Evolutionary conservation across 1,139 yeast species (phyloP), one percentile per base, ranked within the genome.

Genomic region (Yamadazyma triangularis): DNA sequence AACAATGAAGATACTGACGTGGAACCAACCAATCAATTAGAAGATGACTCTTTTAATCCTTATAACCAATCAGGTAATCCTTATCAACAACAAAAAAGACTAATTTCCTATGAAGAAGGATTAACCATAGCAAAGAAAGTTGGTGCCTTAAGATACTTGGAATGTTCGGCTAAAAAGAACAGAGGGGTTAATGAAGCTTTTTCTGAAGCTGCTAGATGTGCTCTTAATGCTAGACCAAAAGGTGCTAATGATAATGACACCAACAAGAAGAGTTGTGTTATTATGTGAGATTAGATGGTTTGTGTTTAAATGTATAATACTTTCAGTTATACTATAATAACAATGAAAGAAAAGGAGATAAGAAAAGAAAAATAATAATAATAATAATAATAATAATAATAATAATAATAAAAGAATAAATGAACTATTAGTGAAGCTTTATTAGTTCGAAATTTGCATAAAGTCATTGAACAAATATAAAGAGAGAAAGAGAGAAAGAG

Each of bases 121-220:
- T 50, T 57, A 33, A 54, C 60, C 4, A 87, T 89, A 49, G 97
- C 97, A 24, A 86, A 83, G 49, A 74, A 75, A 48, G 81, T 86
- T 27, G 93, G 94, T 13, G 95, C 95, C 1, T 64, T 86, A 50
- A 73, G 94, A 47, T 86, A 86, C 53, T 68, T 87, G 53, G 97
- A 89, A 57, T 89, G 96, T 60, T 84, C 95, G 20, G 96, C 97
- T 9, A 88, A 88, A 63, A 81, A 82, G 56, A 88, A 87, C 58
- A 73, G 94, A 52, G 97, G 97, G 42, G 97, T 89, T 18, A 88
- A 91, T 51, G 97, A 89, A 59, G 96, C 96, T 4, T 89, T 89
- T 55, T 86, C 96, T 1, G 96, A 89, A 58, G 96, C 96, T 28
- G 96, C 96, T 8, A 77, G 97, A 58, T 88, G 95, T 54, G 97